These are phyloP conservation scores for Halophytophthora polymorphica DNA, from an alignment of 352 stramenopile genomes.

Conservation along the genomic window DNA sequence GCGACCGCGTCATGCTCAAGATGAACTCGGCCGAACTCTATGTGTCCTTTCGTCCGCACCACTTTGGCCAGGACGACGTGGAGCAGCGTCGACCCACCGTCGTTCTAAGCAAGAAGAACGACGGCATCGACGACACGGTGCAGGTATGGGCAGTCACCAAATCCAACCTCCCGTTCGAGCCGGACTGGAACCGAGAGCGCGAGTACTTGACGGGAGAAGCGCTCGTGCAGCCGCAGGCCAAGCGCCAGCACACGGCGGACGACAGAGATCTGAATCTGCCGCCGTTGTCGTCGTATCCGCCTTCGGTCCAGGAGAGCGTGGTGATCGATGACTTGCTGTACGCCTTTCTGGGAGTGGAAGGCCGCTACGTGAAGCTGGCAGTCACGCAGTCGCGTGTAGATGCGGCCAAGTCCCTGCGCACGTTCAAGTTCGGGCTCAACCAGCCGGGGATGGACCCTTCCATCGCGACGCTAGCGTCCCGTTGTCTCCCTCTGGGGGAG, in stretches of 20 bases:
- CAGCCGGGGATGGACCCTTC: constrained; percentile 83
- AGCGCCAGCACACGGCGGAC: constrained; percentile 35
- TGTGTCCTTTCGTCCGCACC: constrained; percentile 32
- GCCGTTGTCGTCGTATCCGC: constrained; percentile 69
- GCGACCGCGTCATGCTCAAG: constrained; percentile 73
- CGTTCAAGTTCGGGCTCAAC: constrained; percentile 66
- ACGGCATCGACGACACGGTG: constrained; percentile 42
- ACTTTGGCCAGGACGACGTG: constrained; percentile 16
- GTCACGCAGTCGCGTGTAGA: constrained; percentile 44
- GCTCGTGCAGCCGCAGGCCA: constrained; percentile 48
- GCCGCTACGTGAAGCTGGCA: constrained; percentile 75
- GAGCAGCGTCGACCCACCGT: constrained; percentile 17
- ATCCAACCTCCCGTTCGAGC: constrained; percentile 82
- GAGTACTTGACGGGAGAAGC: constrained; percentile 75
- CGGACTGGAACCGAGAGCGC: constrained; percentile 79
- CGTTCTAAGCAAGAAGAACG: constrained; percentile 46
- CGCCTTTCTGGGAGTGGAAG: constrained; percentile 74
- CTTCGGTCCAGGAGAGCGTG: constrained; percentile 75
- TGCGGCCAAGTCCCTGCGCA: constrained; percentile 19
- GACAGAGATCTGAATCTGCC: constrained; percentile 47
- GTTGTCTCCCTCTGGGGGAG: constrained; percentile 70
- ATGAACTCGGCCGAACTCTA: constrained; percentile 61
- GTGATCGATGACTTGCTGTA: constrained; percentile 85
- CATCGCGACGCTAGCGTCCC: constrained; percentile 58
- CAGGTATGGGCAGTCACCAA: constrained; percentile 87